These are phyloP conservation scores for Phylloporus sp. DNA, from an alignment of 768 basidiomycete species.

Conservation along the genomic window DNA sequence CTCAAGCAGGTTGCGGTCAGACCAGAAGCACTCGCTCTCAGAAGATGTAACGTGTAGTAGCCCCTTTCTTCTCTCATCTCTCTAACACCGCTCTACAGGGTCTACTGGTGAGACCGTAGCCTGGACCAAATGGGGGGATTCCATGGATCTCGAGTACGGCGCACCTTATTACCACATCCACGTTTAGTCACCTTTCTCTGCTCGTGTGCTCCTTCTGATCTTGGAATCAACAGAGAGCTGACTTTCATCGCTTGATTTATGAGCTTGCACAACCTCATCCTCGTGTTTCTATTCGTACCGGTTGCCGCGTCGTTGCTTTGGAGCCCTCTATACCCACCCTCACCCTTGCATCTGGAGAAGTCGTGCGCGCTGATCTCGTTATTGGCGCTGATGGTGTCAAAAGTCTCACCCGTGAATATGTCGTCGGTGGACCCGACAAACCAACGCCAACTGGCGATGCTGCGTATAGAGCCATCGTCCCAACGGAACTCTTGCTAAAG, in stretches of 20 bases:
- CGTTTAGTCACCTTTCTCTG: slow-evolving; percentile 14
- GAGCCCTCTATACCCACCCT: slow-evolving; percentile 33
- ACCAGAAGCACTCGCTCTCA: slow-evolving; percentile 38
- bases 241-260: slow-evolving; percentile 40
- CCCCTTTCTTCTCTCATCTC: neutral
- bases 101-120: slow-evolving; percentile 34
- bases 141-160: slow-evolving; percentile 31
- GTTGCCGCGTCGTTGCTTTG: slow-evolving; percentile 34
- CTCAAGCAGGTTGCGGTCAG: slow-evolving; percentile 37
- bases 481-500: slow-evolving; percentile 39
- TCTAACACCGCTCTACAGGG: slow-evolving; percentile 15
- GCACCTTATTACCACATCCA: slow-evolving; percentile 36
- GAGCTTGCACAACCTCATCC: slow-evolving; percentile 36
- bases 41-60: slow-evolving; percentile 38
- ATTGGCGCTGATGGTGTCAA: slow-evolving; percentile 54
- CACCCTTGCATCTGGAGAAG: slow-evolving; percentile 40
- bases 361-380: slow-evolving; percentile 42
- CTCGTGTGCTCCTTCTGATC: neutral
- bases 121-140: slow-evolving; percentile 34
- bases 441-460: slow-evolving; percentile 58
- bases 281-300: slow-evolving; percentile 32
- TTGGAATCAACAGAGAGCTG: slow-evolving; percentile 35
- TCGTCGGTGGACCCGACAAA: slow-evolving; percentile 45
- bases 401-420: slow-evolving; percentile 45
- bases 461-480: slow-evolving; percentile 55